Evolutionary conservation across 2,329 filamentous ascomycete species (phyloP).

Genomic region (Trichoderma arundinaceum): DNA sequence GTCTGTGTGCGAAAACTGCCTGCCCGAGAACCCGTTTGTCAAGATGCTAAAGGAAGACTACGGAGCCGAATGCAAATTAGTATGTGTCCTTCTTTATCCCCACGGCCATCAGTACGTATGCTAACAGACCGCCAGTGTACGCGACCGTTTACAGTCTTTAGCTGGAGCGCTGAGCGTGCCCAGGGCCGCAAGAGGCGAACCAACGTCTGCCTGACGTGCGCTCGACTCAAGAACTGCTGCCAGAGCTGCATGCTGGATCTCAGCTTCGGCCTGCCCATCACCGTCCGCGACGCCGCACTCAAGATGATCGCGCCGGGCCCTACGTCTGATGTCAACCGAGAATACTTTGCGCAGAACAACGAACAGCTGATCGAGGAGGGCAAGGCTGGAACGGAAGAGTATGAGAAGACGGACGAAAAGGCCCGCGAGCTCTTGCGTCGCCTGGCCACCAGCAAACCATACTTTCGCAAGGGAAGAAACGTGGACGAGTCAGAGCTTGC

Average conservation of each 20-base stretch:
- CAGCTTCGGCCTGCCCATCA: constrained; percentile 92
- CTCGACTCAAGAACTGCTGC: constrained; percentile 97
- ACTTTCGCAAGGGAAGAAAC: constrained; percentile 85
- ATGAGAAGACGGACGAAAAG: constrained; percentile 97
- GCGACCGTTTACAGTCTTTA: constrained; percentile 92
- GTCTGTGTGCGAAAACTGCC: constrained; percentile 87
- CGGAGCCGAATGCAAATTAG: constrained; percentile 80
- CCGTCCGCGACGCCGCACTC: constrained; percentile 91
- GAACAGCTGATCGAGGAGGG: constrained; percentile 95
- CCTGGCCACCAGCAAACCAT: constrained; percentile 90
- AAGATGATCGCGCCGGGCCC: constrained; percentile 98
- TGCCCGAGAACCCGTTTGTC: constrained; percentile 96
- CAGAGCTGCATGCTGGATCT: constrained; percentile 99
- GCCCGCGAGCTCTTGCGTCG: constrained; percentile 84
- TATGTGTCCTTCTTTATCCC: constrained; percentile 33
- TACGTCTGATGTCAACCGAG: constrained; percentile 88
- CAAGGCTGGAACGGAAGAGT: constrained; percentile 81
- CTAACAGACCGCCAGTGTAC: constrained; percentile 64
- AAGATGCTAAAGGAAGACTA: constrained; percentile 99
- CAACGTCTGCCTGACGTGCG: constrained; percentile 95
- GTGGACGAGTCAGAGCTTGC: constrained; percentile 63
- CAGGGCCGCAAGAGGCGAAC: constrained; percentile 87
- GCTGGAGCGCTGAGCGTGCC: constrained; percentile 91
- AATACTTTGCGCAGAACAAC: constrained; percentile 98
- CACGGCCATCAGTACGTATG: neutral